phyloP scores from a whole-genome alignment of 2,329 filamentous ascomycete species.

The Cladosporium sp. region DNA sequence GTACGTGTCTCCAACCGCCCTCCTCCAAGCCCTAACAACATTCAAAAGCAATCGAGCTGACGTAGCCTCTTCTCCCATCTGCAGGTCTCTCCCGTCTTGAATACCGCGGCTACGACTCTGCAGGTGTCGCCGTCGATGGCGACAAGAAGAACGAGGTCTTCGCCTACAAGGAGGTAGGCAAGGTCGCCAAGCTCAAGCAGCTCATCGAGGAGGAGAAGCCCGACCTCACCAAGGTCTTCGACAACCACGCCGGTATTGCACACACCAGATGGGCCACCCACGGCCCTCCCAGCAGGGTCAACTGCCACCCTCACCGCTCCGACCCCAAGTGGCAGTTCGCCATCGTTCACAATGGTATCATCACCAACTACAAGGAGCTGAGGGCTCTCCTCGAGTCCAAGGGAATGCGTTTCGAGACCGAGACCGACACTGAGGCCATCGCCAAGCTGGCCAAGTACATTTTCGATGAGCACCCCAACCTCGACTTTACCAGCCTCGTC shows the following conservation, averaged over 20 bases:
- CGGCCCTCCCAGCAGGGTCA: slow-evolving; percentile 84
- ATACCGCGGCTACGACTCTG: slow-evolving; percentile 98
- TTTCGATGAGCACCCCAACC: slow-evolving; percentile 87
- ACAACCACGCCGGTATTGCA: slow-evolving; percentile 97
- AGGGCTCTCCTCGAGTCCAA: slow-evolving; percentile 89
- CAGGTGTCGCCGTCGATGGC: slow-evolving; percentile 90
- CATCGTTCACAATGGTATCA: slow-evolving; percentile 99
- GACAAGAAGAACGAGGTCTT: slow-evolving; percentile 98
- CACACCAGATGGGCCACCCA: slow-evolving; percentile 99
- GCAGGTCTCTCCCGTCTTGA: slow-evolving; percentile 89
- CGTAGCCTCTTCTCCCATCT: slow-evolving; percentile 20
- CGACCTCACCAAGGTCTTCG: slow-evolving; percentile 88
- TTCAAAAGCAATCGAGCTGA: slow-evolving; percentile 15
- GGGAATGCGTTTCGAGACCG: slow-evolving; percentile 98
- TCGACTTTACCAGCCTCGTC: slow-evolving; percentile 93
- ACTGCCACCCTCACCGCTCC: slow-evolving; percentile 99
- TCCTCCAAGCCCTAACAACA: too few relatives aligned
- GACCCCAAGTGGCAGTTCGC: slow-evolving; percentile 95
- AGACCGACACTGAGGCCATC: slow-evolving; percentile 99
- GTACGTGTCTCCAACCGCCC: slow-evolving; percentile 49
- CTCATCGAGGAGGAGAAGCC: slow-evolving; percentile 80
- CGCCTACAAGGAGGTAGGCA: slow-evolving; percentile 98
- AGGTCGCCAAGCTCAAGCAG: slow-evolving; percentile 93
- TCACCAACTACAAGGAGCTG: slow-evolving; percentile 99
- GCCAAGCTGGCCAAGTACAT: slow-evolving; percentile 98